Evolutionary conservation across 2,329 filamentous ascomycete genomes (phyloP), one percentile per base, ranked within the genome.

Genomic region (Calonectria henricotiae): DNA sequence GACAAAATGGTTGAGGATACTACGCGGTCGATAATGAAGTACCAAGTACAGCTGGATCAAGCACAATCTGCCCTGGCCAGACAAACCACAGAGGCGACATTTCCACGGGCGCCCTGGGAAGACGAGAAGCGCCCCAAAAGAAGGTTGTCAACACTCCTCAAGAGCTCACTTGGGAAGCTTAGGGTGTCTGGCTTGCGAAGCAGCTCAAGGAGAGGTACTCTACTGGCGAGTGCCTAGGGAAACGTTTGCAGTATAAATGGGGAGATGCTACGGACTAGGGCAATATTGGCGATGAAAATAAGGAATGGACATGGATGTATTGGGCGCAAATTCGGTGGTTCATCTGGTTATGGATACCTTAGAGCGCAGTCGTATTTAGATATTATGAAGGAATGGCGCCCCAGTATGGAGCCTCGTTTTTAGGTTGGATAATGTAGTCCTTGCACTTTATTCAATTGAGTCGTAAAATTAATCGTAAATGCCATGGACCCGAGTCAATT

Each of bases 71-170:
- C 51, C 3, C 32, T 55, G n/a, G 51, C 51, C 8, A 32, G 51
- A 11, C 51, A 55, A 11, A 35, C 51, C 1, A 55, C 51, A 4
- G 51, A 55, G 13, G 51, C 51, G 5, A 55, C 51, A 1, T 13
- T 55, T 9, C 30, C 37, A 30, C 30, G n/a, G 32, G 37, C 51
- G 2, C 23, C 30, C 20, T 55, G 30, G 11, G n/a, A 55, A 5
- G 51, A 55, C 7, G 51, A 55, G 32, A 55, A 55, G 51, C 51
- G 30, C 1, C 51, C 37, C 2, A 55, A 55, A 30, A 55, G 32
- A 13, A 55, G 11, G 7, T 4, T 55, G 5, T 55, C 51, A 7
- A 55, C 9, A 35, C 32, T 55, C 0, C 12, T 55, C 17, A 55
- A 37, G n/a, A 55, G 51, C 51, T 55, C 51, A 3, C 20, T 55